A percentile compares a stretch with the other conserved stretches of the same genome.
Evolutionary conservation across 768 basidiomycete species (phyloP).

Genomic region (Cystobasidium onofrii): DNA sequence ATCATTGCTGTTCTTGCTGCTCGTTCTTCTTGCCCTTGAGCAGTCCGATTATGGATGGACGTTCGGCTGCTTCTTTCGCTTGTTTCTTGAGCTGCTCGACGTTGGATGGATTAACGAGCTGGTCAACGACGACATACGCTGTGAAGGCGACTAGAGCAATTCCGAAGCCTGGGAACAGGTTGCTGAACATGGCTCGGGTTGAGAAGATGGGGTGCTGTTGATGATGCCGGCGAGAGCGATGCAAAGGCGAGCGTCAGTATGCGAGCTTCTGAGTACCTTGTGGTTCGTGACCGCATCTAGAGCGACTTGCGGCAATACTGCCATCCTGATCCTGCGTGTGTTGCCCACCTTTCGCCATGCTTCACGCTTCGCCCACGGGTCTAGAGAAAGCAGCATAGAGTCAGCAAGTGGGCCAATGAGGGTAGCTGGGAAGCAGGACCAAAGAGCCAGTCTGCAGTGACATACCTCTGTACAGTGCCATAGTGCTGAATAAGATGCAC

Average conservation of each 20-base stretch:
- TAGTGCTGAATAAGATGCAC: not conserved
- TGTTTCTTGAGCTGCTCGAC: slow-evolving; percentile 29
- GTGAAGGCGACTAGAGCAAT: slow-evolving; percentile 87
- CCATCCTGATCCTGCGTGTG: too few species aligned
- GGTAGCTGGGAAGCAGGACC: not conserved
- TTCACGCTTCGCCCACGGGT: slow-evolving; percentile 39
- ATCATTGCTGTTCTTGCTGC: slow-evolving; percentile 14
- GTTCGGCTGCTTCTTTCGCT: slow-evolving; percentile 2
- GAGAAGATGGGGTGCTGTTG: slow-evolving; percentile 33
- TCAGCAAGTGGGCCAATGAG: not conserved
- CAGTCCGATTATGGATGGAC: slow-evolving; percentile 1
- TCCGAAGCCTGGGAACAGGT: slow-evolving; percentile 88
- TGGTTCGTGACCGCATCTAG: slow-evolving; percentile 16
- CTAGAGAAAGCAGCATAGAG: not conserved
- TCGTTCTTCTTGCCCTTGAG: not conserved
- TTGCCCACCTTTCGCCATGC: slow-evolving; percentile 40
- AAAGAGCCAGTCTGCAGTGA: not conserved
- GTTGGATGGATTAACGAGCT: slow-evolving; percentile 45
- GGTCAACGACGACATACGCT: slow-evolving; percentile 78
- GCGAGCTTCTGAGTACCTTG: slow-evolving; percentile 43
- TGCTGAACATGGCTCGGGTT: slow-evolving; percentile 62
- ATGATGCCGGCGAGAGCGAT: not conserved
- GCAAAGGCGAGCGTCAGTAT: not conserved
- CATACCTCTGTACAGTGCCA: slow-evolving; percentile 23
- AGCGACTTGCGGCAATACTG: too few species aligned